Percentiles rank a stretch among this genome's conserved stretches.
Evolutionary conservation across 371 early-diverging fungal species (phyloP).

Genomic region (Mortierella sp.): DNA sequence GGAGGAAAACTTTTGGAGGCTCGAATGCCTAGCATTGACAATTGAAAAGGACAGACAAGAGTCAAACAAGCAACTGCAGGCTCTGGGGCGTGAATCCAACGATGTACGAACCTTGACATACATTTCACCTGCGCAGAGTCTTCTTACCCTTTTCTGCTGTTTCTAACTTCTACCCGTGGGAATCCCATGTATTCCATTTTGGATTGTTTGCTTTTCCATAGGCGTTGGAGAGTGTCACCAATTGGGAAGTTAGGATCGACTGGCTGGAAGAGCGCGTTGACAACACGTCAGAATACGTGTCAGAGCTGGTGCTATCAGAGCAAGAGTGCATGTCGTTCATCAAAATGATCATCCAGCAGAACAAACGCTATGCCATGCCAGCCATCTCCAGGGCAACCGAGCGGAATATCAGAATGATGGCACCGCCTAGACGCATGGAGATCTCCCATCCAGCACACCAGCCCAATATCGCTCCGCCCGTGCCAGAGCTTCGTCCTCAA

Average conservation of each 20-base stretch:
- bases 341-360: constrained; percentile 51
- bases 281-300: constrained; percentile 50
- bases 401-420: constrained; percentile 38
- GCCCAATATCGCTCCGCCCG: background rate
- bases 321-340: constrained; percentile 54
- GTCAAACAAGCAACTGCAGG: constrained; percentile 25
- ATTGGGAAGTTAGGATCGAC: constrained; percentile 51
- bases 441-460: constrained; percentile 16
- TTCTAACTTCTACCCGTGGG: no score
- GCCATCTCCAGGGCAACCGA: constrained; percentile 45
- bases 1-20: constrained; percentile 50
- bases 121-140: no score
- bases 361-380: constrained; percentile 41
- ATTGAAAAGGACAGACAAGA: constrained; percentile 48
- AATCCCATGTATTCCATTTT: no score
- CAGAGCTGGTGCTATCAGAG: constrained; percentile 48
- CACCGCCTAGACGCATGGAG: constrained; percentile 29
- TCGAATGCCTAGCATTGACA: constrained; percentile 46
- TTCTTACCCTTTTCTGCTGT: no score
- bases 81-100: constrained; percentile 23
- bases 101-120: constrained; percentile 27
- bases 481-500: constrained; percentile 6
- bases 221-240: constrained; percentile 33
- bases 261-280: constrained; percentile 39
- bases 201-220: background rate